A percentile compares a stretch with the other conserved stretches of the same genome.
These are phyloP conservation scores for Blastobotrys malaysiensis DNA, from an alignment of 1,139 yeast species.

Conservation along the genomic window DNA sequence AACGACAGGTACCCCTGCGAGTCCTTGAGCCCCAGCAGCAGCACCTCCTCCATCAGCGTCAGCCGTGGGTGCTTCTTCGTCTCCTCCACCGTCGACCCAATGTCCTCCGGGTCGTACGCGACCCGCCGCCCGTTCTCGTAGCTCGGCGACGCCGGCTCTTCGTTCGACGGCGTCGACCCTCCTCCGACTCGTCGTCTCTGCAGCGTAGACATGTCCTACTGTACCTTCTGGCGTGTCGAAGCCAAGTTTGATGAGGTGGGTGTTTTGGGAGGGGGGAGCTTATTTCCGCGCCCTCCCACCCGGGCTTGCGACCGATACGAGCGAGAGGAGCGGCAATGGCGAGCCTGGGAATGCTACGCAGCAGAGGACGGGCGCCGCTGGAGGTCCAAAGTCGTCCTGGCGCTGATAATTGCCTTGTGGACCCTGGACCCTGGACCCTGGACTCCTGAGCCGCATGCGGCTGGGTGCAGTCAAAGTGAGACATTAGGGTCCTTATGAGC, in stretches of 20 bases:
- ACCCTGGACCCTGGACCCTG: no score
- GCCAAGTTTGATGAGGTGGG: neutral
- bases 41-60: slow-evolving; percentile 94
- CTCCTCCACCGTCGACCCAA: slow-evolving; percentile 44
- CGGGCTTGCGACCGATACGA: no score
- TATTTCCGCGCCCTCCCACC: no score
- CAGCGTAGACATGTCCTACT: slow-evolving; percentile 28
- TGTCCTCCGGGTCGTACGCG: slow-evolving; percentile 78
- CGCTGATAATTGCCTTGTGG: no score
- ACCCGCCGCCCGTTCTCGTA: slow-evolving; percentile 49
- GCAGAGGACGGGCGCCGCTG: no score
- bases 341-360: no score
- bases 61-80: slow-evolving; percentile 57
- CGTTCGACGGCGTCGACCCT: slow-evolving; percentile 3
- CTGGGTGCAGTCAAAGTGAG: no score
- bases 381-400: no score
- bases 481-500: no score
- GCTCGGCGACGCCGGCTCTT: slow-evolving; percentile 2
- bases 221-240: neutral
- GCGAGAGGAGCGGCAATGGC: no score
- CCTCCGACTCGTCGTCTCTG: slow-evolving; percentile 46
- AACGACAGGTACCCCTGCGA: slow-evolving; percentile 93
- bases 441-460: no score
- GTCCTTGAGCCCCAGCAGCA: slow-evolving; percentile 88
- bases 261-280: neutral